Evolutionary conservation across 108 stramenopile genomes (phyloP), one percentile per base, ranked within the genome.

Genomic region (Epithemia pelagica): DNA sequence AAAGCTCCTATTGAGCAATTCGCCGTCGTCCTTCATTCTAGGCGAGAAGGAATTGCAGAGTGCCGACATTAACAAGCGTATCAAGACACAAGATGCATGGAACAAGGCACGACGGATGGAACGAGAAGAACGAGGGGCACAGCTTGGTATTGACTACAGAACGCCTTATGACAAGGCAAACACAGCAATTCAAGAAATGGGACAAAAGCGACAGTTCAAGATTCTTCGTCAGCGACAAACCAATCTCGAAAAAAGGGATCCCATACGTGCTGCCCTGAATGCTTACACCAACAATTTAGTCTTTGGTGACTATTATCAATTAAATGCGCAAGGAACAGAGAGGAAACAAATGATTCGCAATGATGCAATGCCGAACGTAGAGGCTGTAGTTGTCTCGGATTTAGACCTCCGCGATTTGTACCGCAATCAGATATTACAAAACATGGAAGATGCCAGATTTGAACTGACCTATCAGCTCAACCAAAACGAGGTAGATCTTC

Each of bases 321-420:
- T 74, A 29, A 70, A 59, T 23, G 85, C 69, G 2, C 59, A 67
- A 1, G 60, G 46, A 18, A 74, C 77, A 22, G 85, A 86, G 32
- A 74, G 71, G 60, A 75, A 71, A 23, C 58, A 21, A 52, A 29
- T 79, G 67, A 80, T 86, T 59, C 75, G 84, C 0, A 72, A 87
- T n/a, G 83, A 80, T 66, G 64, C 56, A 33, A 72, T 90, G 64
- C 89, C 89, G 0, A 66, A 72, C 61, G 78, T 80, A 0, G 77
- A 46, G 26, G 64, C 74, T n/a, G 90, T 91, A n/a, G 83, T 91
- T 59, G 71, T 72, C 51, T 77, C 81, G 66, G 87, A 92, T 74
- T 69, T 92, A 61, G 90, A 92, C 70, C 70, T 84, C 23, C 69
- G 90, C 10, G 83, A 92, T 73, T 78, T 92, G 62, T 82, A 78